phyloP scores from a whole-genome alignment of 2,329 filamentous ascomycete species.

The Alternaria gaisen region DNA sequence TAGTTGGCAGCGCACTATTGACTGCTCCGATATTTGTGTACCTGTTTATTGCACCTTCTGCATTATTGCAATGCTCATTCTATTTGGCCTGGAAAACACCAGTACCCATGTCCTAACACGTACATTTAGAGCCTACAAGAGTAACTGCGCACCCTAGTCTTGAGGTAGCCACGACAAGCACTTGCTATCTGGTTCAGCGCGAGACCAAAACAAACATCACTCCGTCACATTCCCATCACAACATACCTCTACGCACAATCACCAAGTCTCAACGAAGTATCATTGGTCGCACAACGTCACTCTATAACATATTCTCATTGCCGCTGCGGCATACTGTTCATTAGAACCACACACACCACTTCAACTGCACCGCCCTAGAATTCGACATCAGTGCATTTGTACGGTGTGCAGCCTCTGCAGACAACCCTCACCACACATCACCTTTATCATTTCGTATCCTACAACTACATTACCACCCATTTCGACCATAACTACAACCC shows the following conservation, averaged over 20 bases:
- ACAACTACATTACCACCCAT: background rate
- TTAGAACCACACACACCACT: background rate
- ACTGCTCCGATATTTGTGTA: background rate
- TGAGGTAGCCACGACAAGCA: background rate
- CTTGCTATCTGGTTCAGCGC: background rate
- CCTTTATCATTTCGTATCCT: background rate
- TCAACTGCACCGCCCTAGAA: background rate
- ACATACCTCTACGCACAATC: background rate
- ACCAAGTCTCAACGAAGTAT: background rate
- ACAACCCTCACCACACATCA: background rate
- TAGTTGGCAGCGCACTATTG: no score
- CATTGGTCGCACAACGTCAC: background rate
- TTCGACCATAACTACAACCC: background rate
- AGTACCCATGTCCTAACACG: background rate
- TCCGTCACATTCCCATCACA: background rate
- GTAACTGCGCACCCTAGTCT: no score
- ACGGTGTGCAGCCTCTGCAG: background rate
- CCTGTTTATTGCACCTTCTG: background rate
- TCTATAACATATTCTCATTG: background rate
- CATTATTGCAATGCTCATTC: background rate
- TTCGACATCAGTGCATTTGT: background rate
- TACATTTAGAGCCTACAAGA: background rate
- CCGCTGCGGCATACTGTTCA: background rate
- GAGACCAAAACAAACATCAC: background rate
- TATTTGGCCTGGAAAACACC: accelerated